Evolutionary conservation across 73 alveolate species (phyloP), one percentile per base, ranked within the genome.

Genomic region (Paramecium caudatum): DNA sequence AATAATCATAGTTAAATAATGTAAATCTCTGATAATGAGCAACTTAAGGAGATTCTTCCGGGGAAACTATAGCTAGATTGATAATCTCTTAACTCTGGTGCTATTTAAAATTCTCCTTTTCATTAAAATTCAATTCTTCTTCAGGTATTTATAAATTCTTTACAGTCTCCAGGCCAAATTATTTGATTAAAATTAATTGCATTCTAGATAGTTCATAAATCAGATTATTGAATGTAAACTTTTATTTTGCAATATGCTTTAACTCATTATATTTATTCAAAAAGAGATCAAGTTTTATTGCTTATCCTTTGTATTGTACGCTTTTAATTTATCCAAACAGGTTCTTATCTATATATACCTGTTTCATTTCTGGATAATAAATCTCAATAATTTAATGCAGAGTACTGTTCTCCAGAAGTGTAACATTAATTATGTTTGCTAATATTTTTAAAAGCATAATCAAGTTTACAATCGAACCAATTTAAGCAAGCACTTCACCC

Each of bases 401-500:
- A 27, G 30, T 55, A 1, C 46, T 4, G 30, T 43, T 55, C 45
- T 55, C 80, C 7, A 55, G n/a, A 16, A 55, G 8, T 0, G 80
- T 1, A 10, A 43, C 13, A 5, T 55, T 55, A 23, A 55, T 55
- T 43, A 55, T 55, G 13, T 55, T 55, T 4, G 80, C 23, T 7
- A 55, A 21, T 55, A 55, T 23, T 55, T 55, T 55, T 43, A 55
- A 23, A 0, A 55, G 3, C 80, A 55, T 55, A 27, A 55, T 55
- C 1, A 65, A 17, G 34, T 36, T 65, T 3, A 65, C 61, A 2
- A 74, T 74, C 0, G 88, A 74, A 2, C 88, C 88, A 2, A 74
- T 37, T 21, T 74, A 9, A 3, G 88, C 88, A 23, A 74, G 19
- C 3, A 74, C 88, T 17, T 74, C 69, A 41, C 88, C 88, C 15